phyloP scores from a whole-genome alignment of 1,139 yeast species.

The Hyphopichia pseudoburtonii region DNA sequence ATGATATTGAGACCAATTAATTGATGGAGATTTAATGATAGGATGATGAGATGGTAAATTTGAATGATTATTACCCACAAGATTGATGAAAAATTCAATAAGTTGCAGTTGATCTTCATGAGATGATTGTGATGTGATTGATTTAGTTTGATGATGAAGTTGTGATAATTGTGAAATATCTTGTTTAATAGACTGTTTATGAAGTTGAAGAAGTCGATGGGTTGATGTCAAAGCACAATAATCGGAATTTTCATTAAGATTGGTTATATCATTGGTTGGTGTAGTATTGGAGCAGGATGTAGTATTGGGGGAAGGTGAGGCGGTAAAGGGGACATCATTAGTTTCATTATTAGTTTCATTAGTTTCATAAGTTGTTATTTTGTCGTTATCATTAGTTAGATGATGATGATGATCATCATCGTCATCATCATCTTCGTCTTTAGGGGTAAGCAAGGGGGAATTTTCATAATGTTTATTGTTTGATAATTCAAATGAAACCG shows the following conservation, averaged over 20 bases:
- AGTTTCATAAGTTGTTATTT: constrained; percentile 2
- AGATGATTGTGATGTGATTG: not conserved
- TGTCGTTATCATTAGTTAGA: constrained; percentile 1
- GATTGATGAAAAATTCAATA: constrained; percentile 26
- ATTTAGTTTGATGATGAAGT: constrained; percentile 17
- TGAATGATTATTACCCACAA: constrained; percentile 30
- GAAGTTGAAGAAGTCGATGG: constrained; percentile 28
- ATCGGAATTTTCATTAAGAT: constrained; percentile 30
- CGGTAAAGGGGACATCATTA: not conserved
- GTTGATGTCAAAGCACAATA: constrained; percentile 39
- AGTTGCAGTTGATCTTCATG: constrained; percentile 18
- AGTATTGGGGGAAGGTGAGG: not conserved
- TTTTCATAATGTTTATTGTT: constrained; percentile 25
- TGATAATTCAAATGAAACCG: constrained; percentile 25
- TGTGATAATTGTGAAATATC: constrained; percentile 36
- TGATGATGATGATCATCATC: constrained; percentile 7
- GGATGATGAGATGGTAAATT: constrained; percentile 35
- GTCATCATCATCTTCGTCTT: constrained; percentile 41
- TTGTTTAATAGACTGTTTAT: constrained; percentile 23
- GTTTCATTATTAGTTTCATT: constrained; percentile 2
- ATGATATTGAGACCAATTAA: constrained; percentile 39
- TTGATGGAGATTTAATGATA: constrained; percentile 35
- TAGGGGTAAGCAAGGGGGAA: constrained; percentile 45
- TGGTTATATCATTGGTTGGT: not conserved
- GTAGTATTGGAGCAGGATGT: not conserved